Percentiles rank a stretch among this genome's conserved stretches.
These are phyloP conservation scores for Backusella parvicylindrica DNA, from an alignment of 192 early-diverging fungal genomes.

Conservation along the genomic window DNA sequence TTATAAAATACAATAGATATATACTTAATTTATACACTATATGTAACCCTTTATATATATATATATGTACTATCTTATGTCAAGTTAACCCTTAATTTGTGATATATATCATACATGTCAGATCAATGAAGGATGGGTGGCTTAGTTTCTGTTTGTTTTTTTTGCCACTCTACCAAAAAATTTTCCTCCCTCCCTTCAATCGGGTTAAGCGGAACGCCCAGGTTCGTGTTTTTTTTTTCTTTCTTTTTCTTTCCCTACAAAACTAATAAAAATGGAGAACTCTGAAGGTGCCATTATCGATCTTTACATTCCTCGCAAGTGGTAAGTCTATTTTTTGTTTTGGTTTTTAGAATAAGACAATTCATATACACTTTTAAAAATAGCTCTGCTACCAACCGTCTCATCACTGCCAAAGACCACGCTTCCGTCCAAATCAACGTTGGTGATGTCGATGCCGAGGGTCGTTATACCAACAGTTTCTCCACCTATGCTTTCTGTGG, in stretches of 20 bases:
- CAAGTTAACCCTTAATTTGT: too few species aligned
- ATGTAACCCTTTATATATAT: too few species aligned
- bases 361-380: neutral
- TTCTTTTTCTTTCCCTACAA: constrained; percentile 21
- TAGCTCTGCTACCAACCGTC: constrained; percentile 96
- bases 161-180: neutral
- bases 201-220: neutral
- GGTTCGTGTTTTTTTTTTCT: neutral
- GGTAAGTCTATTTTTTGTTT: constrained; percentile 50
- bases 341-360: neutral
- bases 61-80: too few species aligned
- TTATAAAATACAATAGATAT: neutral
- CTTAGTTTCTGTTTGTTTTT: neutral
- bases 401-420: constrained; percentile 99
- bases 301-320: constrained; percentile 95
- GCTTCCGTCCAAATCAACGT: constrained; percentile 98
- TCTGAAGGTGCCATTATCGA: constrained; percentile 61
- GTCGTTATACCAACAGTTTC: constrained; percentile 68
- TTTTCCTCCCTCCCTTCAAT: neutral
- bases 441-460: constrained; percentile 86
- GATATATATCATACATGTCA: too few species aligned
- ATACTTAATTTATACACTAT: neutral
- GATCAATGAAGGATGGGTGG: neutral
- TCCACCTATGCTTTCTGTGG: constrained; percentile 92
- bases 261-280: constrained; percentile 40